Conservation (phyloP, 805 yeast species). For the Candida argentea region DNA sequence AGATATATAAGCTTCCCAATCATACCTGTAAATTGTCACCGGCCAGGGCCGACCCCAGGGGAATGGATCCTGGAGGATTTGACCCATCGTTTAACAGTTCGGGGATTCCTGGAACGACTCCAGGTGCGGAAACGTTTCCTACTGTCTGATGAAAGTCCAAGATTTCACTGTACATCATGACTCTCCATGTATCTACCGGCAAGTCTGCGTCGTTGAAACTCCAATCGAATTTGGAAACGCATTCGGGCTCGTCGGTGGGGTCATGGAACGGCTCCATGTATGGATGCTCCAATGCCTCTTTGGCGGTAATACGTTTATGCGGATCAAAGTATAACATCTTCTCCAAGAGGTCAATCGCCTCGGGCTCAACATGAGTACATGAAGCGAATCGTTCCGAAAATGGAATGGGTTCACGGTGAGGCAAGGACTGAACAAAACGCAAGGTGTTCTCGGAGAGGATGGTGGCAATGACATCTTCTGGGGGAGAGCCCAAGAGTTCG, state of each 20-base stretch:
- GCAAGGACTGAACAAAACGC: constrained; percentile 87
- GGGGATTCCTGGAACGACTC: constrained; percentile 6
- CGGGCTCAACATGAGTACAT: constrained; percentile 55
- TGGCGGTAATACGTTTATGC: constrained; percentile 86
- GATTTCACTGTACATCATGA: constrained; percentile 97
- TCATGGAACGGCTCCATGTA: constrained; percentile 94
- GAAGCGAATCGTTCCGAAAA: constrained; percentile 69
- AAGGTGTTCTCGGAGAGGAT: constrained; percentile 93
- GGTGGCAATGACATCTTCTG: constrained; percentile 90
- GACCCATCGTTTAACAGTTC: constrained; percentile 1
- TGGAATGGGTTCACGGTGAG: constrained; percentile 88
- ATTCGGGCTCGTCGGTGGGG: constrained; percentile 93
- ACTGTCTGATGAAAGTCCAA: constrained; percentile 91
- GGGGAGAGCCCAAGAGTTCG: constrained; percentile 93
- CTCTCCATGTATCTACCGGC: constrained; percentile 97
- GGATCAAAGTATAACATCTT: constrained; percentile 95
- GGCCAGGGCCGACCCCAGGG: too few relatives aligned
- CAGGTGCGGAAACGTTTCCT: constrained; percentile 17
- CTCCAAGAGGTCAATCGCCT: constrained; percentile 79
- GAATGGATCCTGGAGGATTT: too few relatives aligned
- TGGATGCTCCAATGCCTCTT: constrained; percentile 80
- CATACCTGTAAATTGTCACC: too few relatives aligned
- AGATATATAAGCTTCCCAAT: constrained; percentile 17
- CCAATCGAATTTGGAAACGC: constrained; percentile 93
- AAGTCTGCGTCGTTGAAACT: constrained; percentile 95